Evolutionary conservation across 73 alveolate genomes (phyloP).

Genomic region (Symbiodinium natans): DNA sequence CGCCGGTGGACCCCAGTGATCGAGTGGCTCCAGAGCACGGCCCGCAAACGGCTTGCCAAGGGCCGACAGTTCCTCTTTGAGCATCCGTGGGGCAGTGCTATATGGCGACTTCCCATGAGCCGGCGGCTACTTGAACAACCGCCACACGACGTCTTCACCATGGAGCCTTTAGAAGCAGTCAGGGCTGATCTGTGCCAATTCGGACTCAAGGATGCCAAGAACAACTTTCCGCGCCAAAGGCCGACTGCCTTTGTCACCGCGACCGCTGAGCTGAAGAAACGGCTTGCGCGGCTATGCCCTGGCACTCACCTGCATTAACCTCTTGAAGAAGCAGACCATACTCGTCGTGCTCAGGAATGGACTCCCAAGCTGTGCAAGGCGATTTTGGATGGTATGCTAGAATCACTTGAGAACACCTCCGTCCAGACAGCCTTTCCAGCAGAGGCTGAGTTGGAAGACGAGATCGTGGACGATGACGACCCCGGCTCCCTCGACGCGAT

Average conservation of each 20-base stretch:
- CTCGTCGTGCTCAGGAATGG: not conserved
- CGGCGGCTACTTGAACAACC: not conserved
- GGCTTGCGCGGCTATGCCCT: not conserved
- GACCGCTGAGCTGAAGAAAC: not conserved
- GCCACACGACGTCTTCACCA: not conserved
- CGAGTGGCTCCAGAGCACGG: not conserved
- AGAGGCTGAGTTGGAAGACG: not conserved
- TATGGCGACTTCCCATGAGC: not conserved
- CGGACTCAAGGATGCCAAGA: too few species aligned
- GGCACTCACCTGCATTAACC: not conserved
- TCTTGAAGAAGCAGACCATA: not conserved
- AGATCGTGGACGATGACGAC: not conserved
- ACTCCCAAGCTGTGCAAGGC: not conserved
- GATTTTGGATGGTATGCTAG: not conserved
- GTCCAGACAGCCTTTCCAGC: slow-evolving; percentile 7
- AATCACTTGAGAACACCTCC: not conserved
- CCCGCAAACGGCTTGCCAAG: not conserved
- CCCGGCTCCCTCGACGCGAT: not conserved
- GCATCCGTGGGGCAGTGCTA: not conserved
- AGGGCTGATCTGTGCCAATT: too few species aligned
- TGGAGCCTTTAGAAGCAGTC: not conserved
- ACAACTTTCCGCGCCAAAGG: not conserved
- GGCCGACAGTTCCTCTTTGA: not conserved
- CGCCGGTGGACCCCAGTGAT: not conserved
- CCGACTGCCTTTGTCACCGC: not conserved